phyloP scores from a whole-genome alignment of 805 yeast species.

The Tetrapisispora taiwanensis region DNA sequence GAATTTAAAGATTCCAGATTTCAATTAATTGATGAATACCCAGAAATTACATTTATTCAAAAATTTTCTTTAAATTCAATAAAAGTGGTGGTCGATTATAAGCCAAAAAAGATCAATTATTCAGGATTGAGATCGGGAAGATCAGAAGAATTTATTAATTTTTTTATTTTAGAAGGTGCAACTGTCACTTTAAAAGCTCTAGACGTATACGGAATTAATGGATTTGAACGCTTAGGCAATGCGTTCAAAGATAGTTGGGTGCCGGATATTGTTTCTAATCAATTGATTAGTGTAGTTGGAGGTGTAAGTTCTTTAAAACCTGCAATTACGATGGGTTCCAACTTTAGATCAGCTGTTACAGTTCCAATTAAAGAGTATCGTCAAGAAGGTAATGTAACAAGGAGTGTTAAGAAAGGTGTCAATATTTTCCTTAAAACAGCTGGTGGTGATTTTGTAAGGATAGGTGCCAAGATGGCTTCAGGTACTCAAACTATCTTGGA shows the following conservation, averaged over 20 bases:
- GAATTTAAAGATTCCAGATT: conserved; percentile 70
- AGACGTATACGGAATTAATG: conserved; percentile 64
- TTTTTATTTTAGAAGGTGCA: conserved; percentile 83
- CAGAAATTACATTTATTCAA: conserved; percentile 60
- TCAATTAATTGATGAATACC: conserved; percentile 45
- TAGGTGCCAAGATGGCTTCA: conserved; percentile 77
- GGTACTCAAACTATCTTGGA: conserved; percentile 81
- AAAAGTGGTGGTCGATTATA: conserved; percentile 69
- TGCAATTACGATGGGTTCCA: conserved; percentile 66
- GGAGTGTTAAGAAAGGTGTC: conserved; percentile 70
- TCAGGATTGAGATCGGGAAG: conserved; percentile 80
- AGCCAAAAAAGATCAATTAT: conserved; percentile 82
- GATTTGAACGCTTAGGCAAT: conserved; percentile 50
- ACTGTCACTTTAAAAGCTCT: conserved; percentile 53
- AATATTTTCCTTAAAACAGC: conserved; percentile 65
- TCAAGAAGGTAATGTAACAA: conserved; percentile 57
- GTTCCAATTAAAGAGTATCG: conserved; percentile 67
- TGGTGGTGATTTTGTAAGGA: conserved; percentile 64
- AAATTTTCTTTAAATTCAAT: conserved; percentile 53
- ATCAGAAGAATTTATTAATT: conserved; percentile 72
- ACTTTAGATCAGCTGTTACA: conserved; percentile 60
- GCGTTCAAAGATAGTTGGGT: conserved; percentile 66
- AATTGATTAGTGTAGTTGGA: conserved; percentile 66
- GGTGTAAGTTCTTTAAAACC: conserved; percentile 81
- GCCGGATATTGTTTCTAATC: conserved; percentile 78